phyloP scores from a whole-genome alignment of 805 yeast species.

The Lipomyces anomalus region DNA sequence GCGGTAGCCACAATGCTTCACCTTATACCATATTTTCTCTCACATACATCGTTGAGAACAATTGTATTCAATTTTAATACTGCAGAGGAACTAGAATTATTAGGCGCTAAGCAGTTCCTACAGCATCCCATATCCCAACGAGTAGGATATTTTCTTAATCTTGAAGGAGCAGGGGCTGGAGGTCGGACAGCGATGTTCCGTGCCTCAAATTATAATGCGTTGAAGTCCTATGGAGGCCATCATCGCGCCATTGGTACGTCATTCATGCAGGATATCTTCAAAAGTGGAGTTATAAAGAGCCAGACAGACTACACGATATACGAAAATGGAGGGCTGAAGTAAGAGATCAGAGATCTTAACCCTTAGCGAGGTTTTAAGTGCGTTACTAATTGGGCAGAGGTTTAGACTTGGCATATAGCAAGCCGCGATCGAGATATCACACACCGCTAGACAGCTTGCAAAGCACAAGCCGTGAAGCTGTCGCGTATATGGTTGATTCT shows the following conservation, averaged over 20 bases:
- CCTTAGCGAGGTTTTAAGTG: not conserved
- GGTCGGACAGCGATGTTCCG: slow-evolving; percentile 78
- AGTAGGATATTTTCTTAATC: slow-evolving; percentile 60
- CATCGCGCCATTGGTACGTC: slow-evolving; percentile 8
- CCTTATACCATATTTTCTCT: slow-evolving; percentile 13
- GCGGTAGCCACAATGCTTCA: slow-evolving; percentile 20
- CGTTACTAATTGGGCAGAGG: slow-evolving; percentile 44
- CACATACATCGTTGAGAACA: slow-evolving; percentile 52
- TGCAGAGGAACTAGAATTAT: slow-evolving; percentile 80
- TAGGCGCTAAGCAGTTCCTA: slow-evolving; percentile 72
- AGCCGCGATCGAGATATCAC: slow-evolving; percentile 78
- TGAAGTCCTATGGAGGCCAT: slow-evolving; percentile 16
- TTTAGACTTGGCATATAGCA: slow-evolving; percentile 80
- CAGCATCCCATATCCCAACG: slow-evolving; percentile 64
- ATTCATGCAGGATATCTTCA: slow-evolving; percentile 57
- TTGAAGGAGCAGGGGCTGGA: slow-evolving; percentile 93
- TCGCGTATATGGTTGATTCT: slow-evolving; percentile 10
- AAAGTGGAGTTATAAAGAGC: slow-evolving; percentile 59
- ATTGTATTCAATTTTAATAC: slow-evolving; percentile 81
- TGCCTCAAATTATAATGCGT: slow-evolving; percentile 36
- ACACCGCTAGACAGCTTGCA: slow-evolving; percentile 62
- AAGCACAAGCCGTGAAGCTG: slow-evolving; percentile 10
- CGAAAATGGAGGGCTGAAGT: slow-evolving; percentile 47
- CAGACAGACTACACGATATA: slow-evolving; percentile 83
- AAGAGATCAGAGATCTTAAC: not conserved